These are phyloP conservation scores for Kluyveromyces wickerhamii DNA, from an alignment of 805 yeast species.

Conservation along the genomic window DNA sequence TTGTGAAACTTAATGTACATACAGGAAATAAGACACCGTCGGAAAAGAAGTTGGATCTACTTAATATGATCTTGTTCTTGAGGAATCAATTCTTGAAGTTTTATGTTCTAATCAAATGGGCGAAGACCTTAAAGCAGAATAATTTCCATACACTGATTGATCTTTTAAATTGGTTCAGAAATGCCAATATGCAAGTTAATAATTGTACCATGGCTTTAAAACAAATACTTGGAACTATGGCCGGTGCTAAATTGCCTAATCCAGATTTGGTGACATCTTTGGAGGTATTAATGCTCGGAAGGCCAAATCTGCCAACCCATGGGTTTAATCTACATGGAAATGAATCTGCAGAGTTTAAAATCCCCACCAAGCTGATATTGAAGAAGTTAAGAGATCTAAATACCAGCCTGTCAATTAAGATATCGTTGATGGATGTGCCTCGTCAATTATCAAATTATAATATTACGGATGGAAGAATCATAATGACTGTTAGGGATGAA, in stretches of 20 bases:
- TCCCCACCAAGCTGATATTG: slow-evolving; percentile 50
- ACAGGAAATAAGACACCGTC: slow-evolving; percentile 22
- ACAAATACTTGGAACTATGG: slow-evolving; percentile 48
- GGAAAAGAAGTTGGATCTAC: slow-evolving; percentile 56
- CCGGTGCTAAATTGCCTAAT: slow-evolving; percentile 86
- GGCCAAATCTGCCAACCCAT: slow-evolving; percentile 66
- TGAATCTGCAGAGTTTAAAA: slow-evolving; percentile 13
- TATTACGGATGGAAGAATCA: slow-evolving; percentile 70
- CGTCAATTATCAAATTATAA: slow-evolving; percentile 51
- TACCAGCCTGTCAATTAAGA: slow-evolving; percentile 60
- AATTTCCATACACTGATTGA: slow-evolving; percentile 75
- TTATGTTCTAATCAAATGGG: slow-evolving; percentile 86
- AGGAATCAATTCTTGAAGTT: slow-evolving; percentile 80
- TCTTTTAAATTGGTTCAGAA: slow-evolving; percentile 77
- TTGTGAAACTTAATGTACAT: slow-evolving; percentile 26
- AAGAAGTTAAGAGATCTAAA: slow-evolving; percentile 62
- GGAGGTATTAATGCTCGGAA: slow-evolving; percentile 71
- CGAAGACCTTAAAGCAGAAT: slow-evolving; percentile 50
- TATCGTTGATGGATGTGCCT: slow-evolving; percentile 68
- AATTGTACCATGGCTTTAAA: slow-evolving; percentile 59
- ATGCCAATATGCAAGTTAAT: slow-evolving; percentile 63
- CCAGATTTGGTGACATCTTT: slow-evolving; percentile 84
- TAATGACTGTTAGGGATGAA: slow-evolving; percentile 52
- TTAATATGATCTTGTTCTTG: slow-evolving; percentile 59
- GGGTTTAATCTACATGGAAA: slow-evolving; percentile 39